phyloP scores from a whole-genome alignment of 768 basidiomycete genomes.

The Brasilioporus rufonigricans region DNA sequence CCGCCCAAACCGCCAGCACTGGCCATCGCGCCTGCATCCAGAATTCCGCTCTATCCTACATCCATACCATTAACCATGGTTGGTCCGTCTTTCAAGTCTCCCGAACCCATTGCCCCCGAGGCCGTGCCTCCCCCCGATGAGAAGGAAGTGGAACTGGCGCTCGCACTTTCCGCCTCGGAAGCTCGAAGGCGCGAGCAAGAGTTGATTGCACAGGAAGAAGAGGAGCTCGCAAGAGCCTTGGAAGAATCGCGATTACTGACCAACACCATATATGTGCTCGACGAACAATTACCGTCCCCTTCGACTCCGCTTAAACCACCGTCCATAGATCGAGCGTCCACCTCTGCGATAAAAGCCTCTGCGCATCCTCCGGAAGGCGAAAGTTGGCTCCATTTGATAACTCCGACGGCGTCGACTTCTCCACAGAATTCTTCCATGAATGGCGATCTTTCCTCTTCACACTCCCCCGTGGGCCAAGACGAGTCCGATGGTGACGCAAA shows the following conservation, averaged over 20 bases:
- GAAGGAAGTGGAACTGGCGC: conserved; percentile 45
- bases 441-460: conserved; percentile 30
- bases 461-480: conserved; percentile 20
- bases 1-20: conserved; percentile 38
- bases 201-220: conserved; percentile 48
- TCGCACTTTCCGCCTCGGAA: conserved; percentile 46
- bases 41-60: conserved; percentile 34
- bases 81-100: conserved; percentile 5
- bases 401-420: conserved; percentile 23
- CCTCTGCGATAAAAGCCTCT: conserved; percentile 13
- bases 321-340: conserved; percentile 17
- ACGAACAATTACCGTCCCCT: conserved; percentile 5
- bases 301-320: conserved; percentile 5
- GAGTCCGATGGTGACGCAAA: conserved; percentile 3
- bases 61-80: conserved; percentile 25
- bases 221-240: conserved; percentile 63
- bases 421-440: conserved; percentile 12
- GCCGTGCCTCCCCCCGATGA: conserved; percentile 35
- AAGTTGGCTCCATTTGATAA: conserved; percentile 33
- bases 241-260: conserved; percentile 45
- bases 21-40: conserved; percentile 12
- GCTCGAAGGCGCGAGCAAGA: conserved; percentile 28
- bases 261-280: conserved; percentile 6
- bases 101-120: conserved; percentile 2
- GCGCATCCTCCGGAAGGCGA: conserved; percentile 25